phyloP scores from a whole-genome alignment of 148 eudicot genomes.

The Suaeda aralocaspica region DNA sequence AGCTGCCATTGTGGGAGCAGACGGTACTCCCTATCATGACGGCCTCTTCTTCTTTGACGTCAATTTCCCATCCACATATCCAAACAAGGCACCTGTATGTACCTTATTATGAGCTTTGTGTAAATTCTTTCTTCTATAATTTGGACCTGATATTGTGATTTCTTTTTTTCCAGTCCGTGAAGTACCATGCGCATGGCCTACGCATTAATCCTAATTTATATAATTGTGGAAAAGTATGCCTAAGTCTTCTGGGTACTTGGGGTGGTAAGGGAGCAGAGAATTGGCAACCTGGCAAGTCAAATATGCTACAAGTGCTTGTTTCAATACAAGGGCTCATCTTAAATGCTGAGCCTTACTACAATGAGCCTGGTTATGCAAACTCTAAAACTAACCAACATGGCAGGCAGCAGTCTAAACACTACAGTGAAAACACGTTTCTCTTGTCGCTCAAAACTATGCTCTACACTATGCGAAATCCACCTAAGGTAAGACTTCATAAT shows the following conservation, averaged over 20 bases:
- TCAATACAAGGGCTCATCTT: conserved; percentile 80
- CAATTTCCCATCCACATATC: conserved; percentile 52
- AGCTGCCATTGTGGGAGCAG: conserved; percentile 80
- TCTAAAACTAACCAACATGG: conserved; percentile 32
- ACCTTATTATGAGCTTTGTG: conserved; percentile 6
- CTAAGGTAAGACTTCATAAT: conserved; percentile 48
- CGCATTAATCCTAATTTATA: conserved; percentile 78
- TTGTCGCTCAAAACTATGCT: conserved; percentile 67
- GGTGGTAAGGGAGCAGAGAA: conserved; percentile 48
- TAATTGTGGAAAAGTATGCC: conserved; percentile 67
- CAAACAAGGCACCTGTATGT: conserved; percentile 72
- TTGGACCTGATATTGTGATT: conserved; percentile 8
- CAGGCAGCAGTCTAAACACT: conserved; percentile 34
- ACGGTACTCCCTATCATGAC: conserved; percentile 91
- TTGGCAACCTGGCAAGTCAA: conserved; percentile 69
- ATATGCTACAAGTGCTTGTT: conserved; percentile 70
- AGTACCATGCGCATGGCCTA: conserved; percentile 77
- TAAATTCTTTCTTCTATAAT: conserved; percentile 2
- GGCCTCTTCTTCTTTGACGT: conserved; percentile 90
- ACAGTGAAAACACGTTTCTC: conserved; percentile 55
- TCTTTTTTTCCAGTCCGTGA: conserved; percentile 45
- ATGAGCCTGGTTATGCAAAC: conserved; percentile 67
- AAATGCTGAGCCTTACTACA: conserved; percentile 69
- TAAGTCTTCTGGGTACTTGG: conserved; percentile 89
- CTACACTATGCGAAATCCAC: conserved; percentile 58